A percentile compares a stretch with the other conserved stretches of the same genome.
These are phyloP conservation scores for Hericium rajendrae DNA, from an alignment of 768 basidiomycete species.

Conservation along the genomic window DNA sequence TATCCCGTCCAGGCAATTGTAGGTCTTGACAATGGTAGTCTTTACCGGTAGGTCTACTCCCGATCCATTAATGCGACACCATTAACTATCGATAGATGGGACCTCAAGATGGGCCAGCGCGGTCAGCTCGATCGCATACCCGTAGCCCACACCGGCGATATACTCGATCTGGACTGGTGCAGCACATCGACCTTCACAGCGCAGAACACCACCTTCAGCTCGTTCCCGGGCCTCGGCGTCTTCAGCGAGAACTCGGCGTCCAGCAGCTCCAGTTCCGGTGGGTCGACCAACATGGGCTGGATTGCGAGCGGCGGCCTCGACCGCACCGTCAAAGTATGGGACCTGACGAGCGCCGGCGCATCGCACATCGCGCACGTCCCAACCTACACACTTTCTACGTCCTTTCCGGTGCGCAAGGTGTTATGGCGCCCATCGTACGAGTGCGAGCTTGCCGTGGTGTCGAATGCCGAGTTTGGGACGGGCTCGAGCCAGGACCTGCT, in stretches of 20 bases:
- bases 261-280: neutral
- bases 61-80: neutral
- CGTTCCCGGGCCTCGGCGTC: neutral
- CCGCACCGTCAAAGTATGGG: conserved; percentile 77
- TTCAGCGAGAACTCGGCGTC: conserved; percentile 3
- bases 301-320: conserved; percentile 74
- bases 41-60: conserved; percentile 37
- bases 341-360: conserved; percentile 38
- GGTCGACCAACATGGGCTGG: conserved; percentile 44
- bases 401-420: conserved; percentile 65
- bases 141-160: conserved; percentile 63
- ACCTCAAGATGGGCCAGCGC: conserved; percentile 67
- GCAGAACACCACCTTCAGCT: conserved; percentile 3
- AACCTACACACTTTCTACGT: conserved; percentile 62
- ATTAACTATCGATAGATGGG: conserved; percentile 43
- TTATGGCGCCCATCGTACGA: conserved; percentile 71
- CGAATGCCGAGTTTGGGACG: conserved; percentile 46
- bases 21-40: conserved; percentile 25
- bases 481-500: conserved; percentile 20
- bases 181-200: conserved; percentile 20
- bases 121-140: conserved; percentile 64
- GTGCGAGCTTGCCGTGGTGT: conserved; percentile 66
- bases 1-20: conserved; percentile 57
- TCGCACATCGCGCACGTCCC: conserved; percentile 54
- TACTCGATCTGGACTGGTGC: conserved; percentile 71